A percentile compares a stretch with the other conserved stretches of the same genome.
phyloP scores from a whole-genome alignment of 257 asterid species.

The Mitragyna speciosa region DNA sequence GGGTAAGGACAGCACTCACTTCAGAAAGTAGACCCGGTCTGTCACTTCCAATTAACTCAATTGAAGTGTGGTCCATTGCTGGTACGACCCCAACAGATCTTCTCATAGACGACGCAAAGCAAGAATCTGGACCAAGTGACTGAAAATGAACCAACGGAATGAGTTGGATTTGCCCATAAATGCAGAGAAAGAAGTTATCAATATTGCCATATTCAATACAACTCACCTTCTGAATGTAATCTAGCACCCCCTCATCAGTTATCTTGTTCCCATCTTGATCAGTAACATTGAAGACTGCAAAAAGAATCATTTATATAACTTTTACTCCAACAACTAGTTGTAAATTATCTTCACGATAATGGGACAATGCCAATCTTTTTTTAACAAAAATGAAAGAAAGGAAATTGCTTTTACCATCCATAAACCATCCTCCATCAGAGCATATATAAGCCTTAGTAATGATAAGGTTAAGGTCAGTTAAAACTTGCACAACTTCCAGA shows the following conservation, averaged over 20 bases:
- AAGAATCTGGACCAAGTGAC: conserved; percentile 97
- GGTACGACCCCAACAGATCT: conserved; percentile 82
- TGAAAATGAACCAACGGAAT: conserved; percentile 38
- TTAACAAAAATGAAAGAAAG: background rate
- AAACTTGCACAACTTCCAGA: conserved; percentile 87
- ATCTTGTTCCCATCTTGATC: conserved; percentile 82
- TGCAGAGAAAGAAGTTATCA: conserved; percentile 20
- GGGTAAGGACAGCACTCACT: conserved; percentile 91
- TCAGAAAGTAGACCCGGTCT: conserved; percentile 98
- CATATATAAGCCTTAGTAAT: conserved; percentile 82
- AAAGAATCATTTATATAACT: background rate
- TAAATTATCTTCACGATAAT: conserved; percentile 1
- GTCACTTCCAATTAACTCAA: conserved; percentile 87
- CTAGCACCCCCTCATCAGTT: conserved; percentile 69
- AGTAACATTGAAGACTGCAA: conserved; percentile 88
- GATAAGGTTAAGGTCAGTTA: conserved; percentile 85
- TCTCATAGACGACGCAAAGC: conserved; percentile 90
- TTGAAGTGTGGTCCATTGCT: conserved; percentile 68
- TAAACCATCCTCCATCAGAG: conserved; percentile 99
- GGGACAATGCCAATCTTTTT: no score
- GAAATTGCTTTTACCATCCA: conserved; percentile 70
- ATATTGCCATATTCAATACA: conserved; percentile 19
- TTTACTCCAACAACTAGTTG: conserved; percentile 17
- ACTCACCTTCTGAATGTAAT: conserved; percentile 79
- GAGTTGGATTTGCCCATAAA: conserved; percentile 25